Percentiles rank a stretch among this genome's conserved stretches.
These are phyloP conservation scores for Gynochthodes officinalis DNA, from an alignment of 257 asterid species.

Conservation along the genomic window DNA sequence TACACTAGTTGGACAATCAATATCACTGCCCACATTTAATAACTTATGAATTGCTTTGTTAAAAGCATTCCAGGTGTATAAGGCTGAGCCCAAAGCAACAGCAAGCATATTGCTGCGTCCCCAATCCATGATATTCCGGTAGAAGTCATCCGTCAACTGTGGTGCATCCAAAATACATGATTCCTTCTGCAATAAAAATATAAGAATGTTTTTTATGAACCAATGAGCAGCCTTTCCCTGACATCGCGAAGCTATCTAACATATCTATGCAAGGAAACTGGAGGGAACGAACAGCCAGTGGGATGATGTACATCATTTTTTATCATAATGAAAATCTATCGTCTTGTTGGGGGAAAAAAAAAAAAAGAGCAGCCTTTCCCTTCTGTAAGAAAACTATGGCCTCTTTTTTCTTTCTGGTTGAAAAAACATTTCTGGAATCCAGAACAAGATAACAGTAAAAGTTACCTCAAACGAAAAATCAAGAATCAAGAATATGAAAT, in stretches of 20 bases:
- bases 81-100: conserved; percentile 45
- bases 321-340: no score
- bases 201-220: background rate
- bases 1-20: conserved; percentile 53
- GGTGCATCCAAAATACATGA: conserved; percentile 57
- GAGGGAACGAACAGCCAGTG: no score
- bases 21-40: conserved; percentile 20
- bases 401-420: background rate
- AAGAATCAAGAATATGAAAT: background rate
- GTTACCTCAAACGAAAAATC: background rate
- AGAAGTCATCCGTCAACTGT: conserved; percentile 45
- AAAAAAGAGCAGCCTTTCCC: no score
- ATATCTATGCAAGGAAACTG: no score
- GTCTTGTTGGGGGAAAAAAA: no score
- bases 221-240: no score
- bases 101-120: conserved; percentile 61
- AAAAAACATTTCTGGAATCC: background rate
- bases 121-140: conserved; percentile 69
- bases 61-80: conserved; percentile 49
- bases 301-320: no score
- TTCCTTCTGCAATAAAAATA: conserved; percentile 39
- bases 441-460: background rate
- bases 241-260: no score
- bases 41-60: conserved; percentile 24
- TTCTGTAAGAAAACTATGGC: background rate